Base-by-base conservation (phyloP, 495 filamentous ascomycete species). In the Hypoxylon intermedium region DNA sequence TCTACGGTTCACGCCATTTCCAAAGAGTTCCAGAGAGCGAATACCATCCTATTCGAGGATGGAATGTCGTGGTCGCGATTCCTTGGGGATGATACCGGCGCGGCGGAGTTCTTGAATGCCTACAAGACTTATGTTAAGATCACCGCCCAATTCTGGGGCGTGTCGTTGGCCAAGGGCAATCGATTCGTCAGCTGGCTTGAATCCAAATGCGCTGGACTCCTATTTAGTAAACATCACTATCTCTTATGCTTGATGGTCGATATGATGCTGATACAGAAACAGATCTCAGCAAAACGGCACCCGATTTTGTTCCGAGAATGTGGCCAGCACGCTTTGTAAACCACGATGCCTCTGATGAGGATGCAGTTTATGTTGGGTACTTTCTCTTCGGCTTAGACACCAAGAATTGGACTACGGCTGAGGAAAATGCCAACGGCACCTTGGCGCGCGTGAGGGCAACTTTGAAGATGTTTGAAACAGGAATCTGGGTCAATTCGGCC, bases 361-460 rank as follows among this genome's bases (percentile, higher is more conserved):
- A 70, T 16, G 41, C 57, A 0, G 79, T 81, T 37, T 83, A 80
- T 58, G 69, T 79, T 23, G 82, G 80, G 5, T 78, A 74, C 49
- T 87, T 86, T 53, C 75, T 87, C 11, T 74, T 87, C 18, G 84
- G 85, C 5, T 68, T 87, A 18, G 77, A 79, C 26, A 75, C 72
- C 20, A 30, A n/a, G n/a, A n/a, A n/a, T n/a, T n/a, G 28, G 4
- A 45, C 60, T 6, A 63, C 64, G 43, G 33, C 38, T 2, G 77
- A 62, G 53, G 69, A 72, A 45, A 75, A 72, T 38, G 42, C 63
- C 16, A 59, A 61, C 52, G 41, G 53, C 57, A 69, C 68, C 43
- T 63, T 74, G 1, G 69, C 63, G 13, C 68, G 53, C 9, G 67
- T 83, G 19, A 75, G 67, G 20, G 71, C 65, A 9, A 67, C 69